Evolutionary conservation across 2,329 filamentous ascomycete genomes (phyloP), one percentile per base, ranked within the genome.

Genomic region (Stylonectria norvegica): DNA sequence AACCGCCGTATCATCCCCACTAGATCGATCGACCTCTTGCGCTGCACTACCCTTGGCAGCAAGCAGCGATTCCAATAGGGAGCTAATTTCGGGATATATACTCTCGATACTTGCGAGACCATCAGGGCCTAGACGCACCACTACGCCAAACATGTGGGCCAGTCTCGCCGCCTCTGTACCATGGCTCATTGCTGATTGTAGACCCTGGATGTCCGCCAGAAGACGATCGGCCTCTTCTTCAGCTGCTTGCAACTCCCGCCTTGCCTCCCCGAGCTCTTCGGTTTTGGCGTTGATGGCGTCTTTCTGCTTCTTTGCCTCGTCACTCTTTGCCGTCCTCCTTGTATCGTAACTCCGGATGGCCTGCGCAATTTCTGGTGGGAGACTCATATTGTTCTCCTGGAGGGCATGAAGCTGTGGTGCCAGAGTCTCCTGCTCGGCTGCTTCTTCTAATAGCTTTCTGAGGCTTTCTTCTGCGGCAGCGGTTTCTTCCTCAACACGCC

Each of bases 81-180:
- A 54, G 22, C 52, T 54, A 40, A 57, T 57, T 50, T 57, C 55
- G 18, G 55, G 55, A 52, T 57, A 57, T 54, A 57, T 56, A 25
- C 52, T 46, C 48, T 57, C 55, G 38, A 57, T 54, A 32, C 43
- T 54, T 20, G 50, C 52, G 27, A 57, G 29, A 11, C 55, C 55
- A 30, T 50, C 50, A 4, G 55, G 55, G 5, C 55, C 55, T 19
- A 57, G 23, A 36, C 53, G 55, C 34, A 57, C 55, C 43, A 57
- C 47, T 4, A 55, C 45, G 40, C 55, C 45, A 35, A 57, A 56
- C 52, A 57, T 55, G 40, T 48, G 44, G 31, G 54, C 50, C 33
- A 56, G 42, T 22, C 54, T 40, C 17, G 49, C 42, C 34, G 55
- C 54, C 40, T 57, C 55, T 6, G 45, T 57, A 7, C 49, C 47